Conservation (phyloP, 257 asterid genomes). For the Lantana camara region DNA sequence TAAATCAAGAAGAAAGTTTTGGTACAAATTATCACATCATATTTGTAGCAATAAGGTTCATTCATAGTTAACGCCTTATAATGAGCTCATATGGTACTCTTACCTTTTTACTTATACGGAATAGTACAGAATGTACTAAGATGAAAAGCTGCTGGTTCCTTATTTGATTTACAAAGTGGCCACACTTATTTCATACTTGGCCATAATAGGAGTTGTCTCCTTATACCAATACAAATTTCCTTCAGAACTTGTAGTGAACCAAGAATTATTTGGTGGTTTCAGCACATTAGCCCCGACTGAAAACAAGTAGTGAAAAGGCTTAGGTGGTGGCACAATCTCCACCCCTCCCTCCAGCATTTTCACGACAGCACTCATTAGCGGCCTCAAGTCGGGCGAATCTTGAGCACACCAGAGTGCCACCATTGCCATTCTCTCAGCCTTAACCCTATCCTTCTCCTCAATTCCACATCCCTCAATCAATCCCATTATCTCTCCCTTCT, state of each 20-base stretch:
- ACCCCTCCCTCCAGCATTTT: conserved; percentile 46
- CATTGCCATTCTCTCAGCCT: conserved; percentile 36
- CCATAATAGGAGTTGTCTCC: conserved; percentile 37
- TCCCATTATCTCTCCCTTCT: conserved; percentile 33
- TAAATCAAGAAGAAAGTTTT: too few species aligned
- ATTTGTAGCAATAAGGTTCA: too few species aligned
- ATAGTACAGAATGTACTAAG: too few species aligned
- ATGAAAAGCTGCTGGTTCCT: too few species aligned
- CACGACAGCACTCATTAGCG: conserved; percentile 42
- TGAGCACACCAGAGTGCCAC: conserved; percentile 47
- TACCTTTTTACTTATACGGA: too few species aligned
- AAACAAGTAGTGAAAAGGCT: conserved; percentile 41
- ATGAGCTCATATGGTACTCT: too few species aligned
- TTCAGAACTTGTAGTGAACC: conserved; percentile 8
- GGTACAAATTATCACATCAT: too few species aligned
- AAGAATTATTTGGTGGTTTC: conserved; percentile 17
- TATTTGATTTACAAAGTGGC: conserved; percentile 22
- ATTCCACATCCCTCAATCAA: conserved; percentile 29
- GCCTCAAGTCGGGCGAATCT: conserved; percentile 33
- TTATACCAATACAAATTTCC: conserved; percentile 35
- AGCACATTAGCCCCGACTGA: conserved; percentile 25
- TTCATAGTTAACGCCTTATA: too few species aligned
- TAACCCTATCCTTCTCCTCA: conserved; percentile 33
- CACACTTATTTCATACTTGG: conserved; percentile 32
- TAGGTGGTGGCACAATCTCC: conserved; percentile 39